These are phyloP conservation scores for Colletotrichum spaethianum DNA, from an alignment of 2,329 filamentous ascomycete species.

Conservation along the genomic window DNA sequence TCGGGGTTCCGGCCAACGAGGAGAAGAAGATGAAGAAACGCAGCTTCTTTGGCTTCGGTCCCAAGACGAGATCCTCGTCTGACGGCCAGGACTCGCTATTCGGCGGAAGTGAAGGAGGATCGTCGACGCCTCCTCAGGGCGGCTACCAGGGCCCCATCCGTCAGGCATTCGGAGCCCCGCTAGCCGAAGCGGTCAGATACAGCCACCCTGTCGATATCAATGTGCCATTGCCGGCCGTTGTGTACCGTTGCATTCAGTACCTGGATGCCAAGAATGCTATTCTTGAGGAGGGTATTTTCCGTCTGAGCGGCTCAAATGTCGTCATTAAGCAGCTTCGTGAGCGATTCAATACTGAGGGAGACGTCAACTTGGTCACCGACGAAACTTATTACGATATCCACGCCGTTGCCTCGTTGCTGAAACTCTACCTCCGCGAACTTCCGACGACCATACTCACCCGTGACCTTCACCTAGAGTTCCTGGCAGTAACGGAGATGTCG, in stretches of 20 bases:
- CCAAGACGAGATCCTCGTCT: slow-evolving; percentile 71
- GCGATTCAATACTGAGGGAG: slow-evolving; percentile 93
- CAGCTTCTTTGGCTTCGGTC: slow-evolving; percentile 79
- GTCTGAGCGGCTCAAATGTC: slow-evolving; percentile 95
- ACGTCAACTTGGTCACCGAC: slow-evolving; percentile 87
- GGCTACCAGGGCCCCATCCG: slow-evolving; percentile 69
- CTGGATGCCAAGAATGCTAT: slow-evolving; percentile 86
- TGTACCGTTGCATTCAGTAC: slow-evolving; percentile 96
- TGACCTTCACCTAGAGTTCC: slow-evolving; percentile 90
- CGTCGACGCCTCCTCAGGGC: slow-evolving; percentile 58
- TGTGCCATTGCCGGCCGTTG: slow-evolving; percentile 88
- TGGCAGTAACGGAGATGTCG: slow-evolving; percentile 84
- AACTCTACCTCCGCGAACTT: slow-evolving; percentile 92
- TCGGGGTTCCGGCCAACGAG: slow-evolving; percentile 67
- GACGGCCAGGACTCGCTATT: slow-evolving; percentile 72
- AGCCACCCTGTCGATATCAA: slow-evolving; percentile 81
- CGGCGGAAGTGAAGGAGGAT: slow-evolving; percentile 62
- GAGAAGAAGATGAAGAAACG: slow-evolving; percentile 88
- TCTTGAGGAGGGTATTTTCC: slow-evolving; percentile 94
- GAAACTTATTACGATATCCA: slow-evolving; percentile 95
- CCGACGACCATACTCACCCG: slow-evolving; percentile 92
- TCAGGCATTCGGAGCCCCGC: slow-evolving; percentile 86
- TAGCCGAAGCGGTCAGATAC: slow-evolving; percentile 88
- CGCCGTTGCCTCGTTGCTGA: slow-evolving; percentile 93
- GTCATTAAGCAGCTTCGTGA: slow-evolving; percentile 93